Evolutionary conservation across 2,329 filamentous ascomycete genomes (phyloP).

Genomic region (Xylaria sp.): DNA sequence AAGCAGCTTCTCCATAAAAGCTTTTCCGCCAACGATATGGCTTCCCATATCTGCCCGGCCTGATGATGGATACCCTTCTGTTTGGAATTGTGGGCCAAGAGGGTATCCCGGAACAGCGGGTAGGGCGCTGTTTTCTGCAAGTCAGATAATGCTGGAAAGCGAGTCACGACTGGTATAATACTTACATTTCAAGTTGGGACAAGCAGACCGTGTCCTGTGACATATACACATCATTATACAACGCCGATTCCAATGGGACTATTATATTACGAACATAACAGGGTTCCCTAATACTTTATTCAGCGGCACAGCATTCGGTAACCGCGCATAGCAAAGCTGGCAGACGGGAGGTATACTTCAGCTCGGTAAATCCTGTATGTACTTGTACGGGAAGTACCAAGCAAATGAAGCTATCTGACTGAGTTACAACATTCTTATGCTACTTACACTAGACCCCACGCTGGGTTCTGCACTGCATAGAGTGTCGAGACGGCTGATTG

Average conservation of each 20-base stretch:
- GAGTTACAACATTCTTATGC: slow-evolving; percentile 14
- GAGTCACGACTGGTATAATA: slow-evolving; percentile 26
- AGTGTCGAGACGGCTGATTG: slow-evolving; percentile 32
- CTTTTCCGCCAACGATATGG: slow-evolving; percentile 35
- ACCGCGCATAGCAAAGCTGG: slow-evolving; percentile 22
- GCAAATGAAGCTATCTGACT: slow-evolving; percentile 12
- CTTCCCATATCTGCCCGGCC: slow-evolving; percentile 20
- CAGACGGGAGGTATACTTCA: slow-evolving; percentile 6
- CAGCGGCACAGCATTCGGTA: slow-evolving; percentile 25
- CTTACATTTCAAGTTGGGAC: slow-evolving; percentile 9
- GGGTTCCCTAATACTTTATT: slow-evolving; percentile 21
- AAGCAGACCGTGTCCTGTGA: slow-evolving; percentile 5
- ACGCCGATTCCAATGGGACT: slow-evolving; percentile 18
- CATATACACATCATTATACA: slow-evolving; percentile 20
- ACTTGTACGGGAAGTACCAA: slow-evolving; percentile 18
- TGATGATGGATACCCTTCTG: slow-evolving; percentile 25
- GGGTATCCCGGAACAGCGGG: slow-evolving; percentile 29
- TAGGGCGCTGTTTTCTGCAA: slow-evolving; percentile 28
- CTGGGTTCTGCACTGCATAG: slow-evolving; percentile 17
- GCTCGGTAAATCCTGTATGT: slow-evolving; percentile 14
- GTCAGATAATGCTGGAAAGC: slow-evolving; percentile 16
- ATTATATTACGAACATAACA: slow-evolving; percentile 11
- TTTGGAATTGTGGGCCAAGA: slow-evolving; percentile 36
- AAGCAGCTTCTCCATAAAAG: slow-evolving; percentile 23
- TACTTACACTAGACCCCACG: slow-evolving; percentile 30